Conservation (phyloP, 371 early-diverging fungal species). For the Rhizopus stolonifer region DNA sequence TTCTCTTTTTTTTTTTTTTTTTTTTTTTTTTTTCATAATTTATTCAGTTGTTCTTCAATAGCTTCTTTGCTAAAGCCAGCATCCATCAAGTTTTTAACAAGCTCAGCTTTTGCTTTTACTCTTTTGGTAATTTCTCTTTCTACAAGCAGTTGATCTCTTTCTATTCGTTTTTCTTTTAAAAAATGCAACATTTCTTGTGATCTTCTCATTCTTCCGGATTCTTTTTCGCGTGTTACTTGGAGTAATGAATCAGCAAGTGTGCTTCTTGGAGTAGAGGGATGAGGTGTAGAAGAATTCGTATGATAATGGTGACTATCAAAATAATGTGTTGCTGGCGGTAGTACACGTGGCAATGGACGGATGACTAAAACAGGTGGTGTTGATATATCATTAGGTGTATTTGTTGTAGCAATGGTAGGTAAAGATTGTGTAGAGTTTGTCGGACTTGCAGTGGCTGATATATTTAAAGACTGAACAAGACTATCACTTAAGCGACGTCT, state of each 20-base stretch:
- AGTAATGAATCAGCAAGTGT: constrained; percentile 34
- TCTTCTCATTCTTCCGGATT: constrained; percentile 40
- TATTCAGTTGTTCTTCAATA: constrained; percentile 43
- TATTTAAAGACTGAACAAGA: constrained; percentile 3
- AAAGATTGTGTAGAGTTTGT: constrained; percentile 21
- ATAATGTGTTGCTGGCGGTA: constrained; percentile 5
- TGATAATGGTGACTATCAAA: constrained; percentile 2
- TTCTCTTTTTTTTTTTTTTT: too few relatives aligned
- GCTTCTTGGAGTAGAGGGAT: constrained; percentile 5
- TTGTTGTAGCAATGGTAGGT: constrained; percentile 3
- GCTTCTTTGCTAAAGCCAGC: constrained; percentile 49
- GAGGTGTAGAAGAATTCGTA: constrained; percentile 5
- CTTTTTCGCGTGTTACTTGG: constrained; percentile 45
- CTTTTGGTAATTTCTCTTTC: constrained; percentile 45
- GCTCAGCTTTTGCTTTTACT: constrained; percentile 45
- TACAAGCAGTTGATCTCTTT: constrained; percentile 42
- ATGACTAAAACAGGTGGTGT: constrained; percentile 18
- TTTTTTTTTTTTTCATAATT: constrained; percentile 20
- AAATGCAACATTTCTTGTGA: constrained; percentile 48
- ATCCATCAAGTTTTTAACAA: constrained; percentile 42
- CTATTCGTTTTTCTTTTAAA: constrained; percentile 39
- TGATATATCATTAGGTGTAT: neutral
- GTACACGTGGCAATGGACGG: constrained; percentile 27
- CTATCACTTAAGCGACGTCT: constrained; percentile 32
- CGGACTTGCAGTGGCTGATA: constrained; percentile 8